Base-by-base conservation (phyloP, 2,329 filamentous ascomycete genomes). In the Apiospora malaysiana region DNA sequence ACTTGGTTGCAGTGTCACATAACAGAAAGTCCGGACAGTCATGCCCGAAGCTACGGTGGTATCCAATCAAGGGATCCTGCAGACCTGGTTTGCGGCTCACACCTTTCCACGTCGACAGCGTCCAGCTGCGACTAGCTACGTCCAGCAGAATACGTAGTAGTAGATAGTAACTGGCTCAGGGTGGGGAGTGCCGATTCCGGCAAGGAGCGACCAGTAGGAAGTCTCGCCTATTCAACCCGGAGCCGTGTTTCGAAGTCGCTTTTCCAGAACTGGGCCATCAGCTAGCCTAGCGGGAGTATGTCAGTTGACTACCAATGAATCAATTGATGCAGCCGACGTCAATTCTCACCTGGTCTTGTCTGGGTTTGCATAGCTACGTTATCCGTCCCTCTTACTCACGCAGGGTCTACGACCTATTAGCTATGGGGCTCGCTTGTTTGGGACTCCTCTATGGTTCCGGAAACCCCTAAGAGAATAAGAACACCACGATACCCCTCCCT, bases 101-200 rank as follows among this genome's bases (percentile, higher is more conserved):
- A 47, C 42, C 32, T 68, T 45, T 42, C 70, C 59, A 71, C 68
- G 70, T 67, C 65, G 43, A 12, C 43, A 46, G 40, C n/a, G 40
- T 46, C 65, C 12, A 66, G 37, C 37, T 45, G 12, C n/a, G 5
- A 4, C 42, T 14, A 45, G 42, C 42, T 16, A 9, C 32, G 32
- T 66, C 32, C 23, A 66, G 63, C 63, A 42, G 12, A 43, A n/a
- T n/a, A n/a, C n/a, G n/a, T n/a, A n/a, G 21, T 16, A 42, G 65
- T 67, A 43, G 40, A 10, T 25, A 46, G 7, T 18, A 66, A 42
- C 66, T 65, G 66, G 42, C 47, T 46, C n/a, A 51, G 45, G 68
- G 68, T 69, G 70, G 68, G 43, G 67, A 59, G 51, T 40, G 56
- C 51, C 56, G 46, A 49, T 43, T 68, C 14, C 66, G 65, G 65